Base-by-base conservation (phyloP, 805 yeast species). In the Nematodospora valgi region DNA sequence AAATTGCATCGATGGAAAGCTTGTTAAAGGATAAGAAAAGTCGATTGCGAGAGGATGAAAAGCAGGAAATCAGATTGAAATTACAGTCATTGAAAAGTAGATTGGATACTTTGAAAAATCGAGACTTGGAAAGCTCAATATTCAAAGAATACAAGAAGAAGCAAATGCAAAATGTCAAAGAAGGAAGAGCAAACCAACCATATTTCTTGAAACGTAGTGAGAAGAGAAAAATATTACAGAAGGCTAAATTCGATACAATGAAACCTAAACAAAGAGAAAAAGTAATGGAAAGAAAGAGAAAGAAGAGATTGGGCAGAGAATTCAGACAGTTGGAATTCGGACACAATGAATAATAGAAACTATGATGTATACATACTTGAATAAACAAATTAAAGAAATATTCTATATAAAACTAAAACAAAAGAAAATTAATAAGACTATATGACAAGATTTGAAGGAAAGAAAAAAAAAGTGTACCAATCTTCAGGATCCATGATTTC, bases 241-340 rank as follows among this genome's bases (percentile, higher is more conserved):
- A 81, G 61, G 85, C 84, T 57, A 82, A 81, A 58, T 85, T 81
- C 57, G 89, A 84, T 32, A 62, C 68, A 39, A 80, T 85, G 89
- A 80, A 74, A 59, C 59, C 78, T 9, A 65, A 66, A 33, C 89
- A 84, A 61, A 72, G 88, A 51, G 88, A 82, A 43, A 85, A 82
- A 72, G 85, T 79, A 25, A 76, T 85, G 77, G 93, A 84, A 63
- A 78, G 91, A 64, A 88, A 81, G 78, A 78, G 91, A 58, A 85
- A 81, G 84, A 82, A 77, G 72, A 77, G 80, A 65, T 68, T 80
- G 62, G 89, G 95, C 56, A 78, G 80, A 62, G 94, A 86, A 59
- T 81, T 87, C 70, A 72, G 68, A 48, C 68, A 65, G 47, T 59
- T 67, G 53, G 72, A 68, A 44, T 66, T 63, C 44, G 49, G 32